phyloP scores from a whole-genome alignment of 345 rosid species.

The Eucalyptus erythrocorys region DNA sequence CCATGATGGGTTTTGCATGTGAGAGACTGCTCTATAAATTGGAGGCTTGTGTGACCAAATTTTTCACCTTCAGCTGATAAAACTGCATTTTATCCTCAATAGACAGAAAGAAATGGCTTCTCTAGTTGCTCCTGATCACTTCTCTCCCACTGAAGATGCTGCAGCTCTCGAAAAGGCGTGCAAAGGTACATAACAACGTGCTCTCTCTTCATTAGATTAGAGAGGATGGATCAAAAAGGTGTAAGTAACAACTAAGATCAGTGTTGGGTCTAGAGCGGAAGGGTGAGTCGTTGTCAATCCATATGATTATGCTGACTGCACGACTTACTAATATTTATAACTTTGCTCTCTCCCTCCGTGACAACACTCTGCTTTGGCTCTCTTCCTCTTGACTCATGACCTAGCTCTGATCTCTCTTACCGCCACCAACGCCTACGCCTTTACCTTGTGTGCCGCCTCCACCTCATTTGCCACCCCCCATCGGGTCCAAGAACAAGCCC shows the following conservation, averaged over 20 bases:
- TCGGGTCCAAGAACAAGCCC: no score
- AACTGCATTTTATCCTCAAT: not conserved
- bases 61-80: not conserved
- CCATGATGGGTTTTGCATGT: not conserved
- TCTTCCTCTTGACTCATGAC: no score
- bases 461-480: no score
- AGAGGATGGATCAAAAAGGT: not conserved
- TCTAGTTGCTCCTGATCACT: not conserved
- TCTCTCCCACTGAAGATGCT: slow-evolving; percentile 10
- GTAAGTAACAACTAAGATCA: not conserved
- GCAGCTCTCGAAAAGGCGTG: slow-evolving; percentile 10
- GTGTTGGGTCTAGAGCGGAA: not conserved
- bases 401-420: no score
- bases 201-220: not conserved
- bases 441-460: no score
- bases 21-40: not conserved
- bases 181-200: slow-evolving; percentile 1
- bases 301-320: not conserved
- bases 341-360: not conserved
- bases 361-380: no score
- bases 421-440: no score
- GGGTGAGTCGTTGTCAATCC: not conserved
- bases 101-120: not conserved
- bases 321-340: not conserved
- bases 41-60: not conserved